These are phyloP conservation scores for Phytophthora pistaciae DNA, from an alignment of 352 stramenopile genomes.

Conservation along the genomic window DNA sequence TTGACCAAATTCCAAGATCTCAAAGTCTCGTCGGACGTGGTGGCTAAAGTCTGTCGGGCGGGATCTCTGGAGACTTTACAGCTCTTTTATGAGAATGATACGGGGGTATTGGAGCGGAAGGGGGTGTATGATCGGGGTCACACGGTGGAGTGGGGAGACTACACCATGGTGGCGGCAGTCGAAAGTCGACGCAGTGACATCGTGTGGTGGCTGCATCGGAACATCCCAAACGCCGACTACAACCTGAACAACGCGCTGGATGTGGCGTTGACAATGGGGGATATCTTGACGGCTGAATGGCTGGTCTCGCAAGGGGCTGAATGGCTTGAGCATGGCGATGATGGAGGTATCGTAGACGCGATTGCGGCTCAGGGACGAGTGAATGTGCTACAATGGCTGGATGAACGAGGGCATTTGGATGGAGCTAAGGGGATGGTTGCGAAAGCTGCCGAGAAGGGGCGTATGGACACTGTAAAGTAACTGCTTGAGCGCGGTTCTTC, in stretches of 20 bases:
- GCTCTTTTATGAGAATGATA: slow-evolving; percentile 21
- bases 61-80: slow-evolving; percentile 16
- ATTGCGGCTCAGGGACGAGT: slow-evolving; percentile 11
- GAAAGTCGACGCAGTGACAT: slow-evolving; percentile 14
- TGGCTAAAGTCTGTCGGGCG: slow-evolving; percentile 11
- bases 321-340: background rate
- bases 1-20: slow-evolving; percentile 4
- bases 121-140: no score
- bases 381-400: slow-evolving; percentile 16
- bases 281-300: slow-evolving; percentile 34
- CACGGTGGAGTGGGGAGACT: slow-evolving; percentile 11
- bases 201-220: slow-evolving; percentile 22
- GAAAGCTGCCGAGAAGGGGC: slow-evolving; percentile 14
- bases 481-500: background rate
- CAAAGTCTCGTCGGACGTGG: slow-evolving; percentile 9
- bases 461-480: slow-evolving; percentile 16
- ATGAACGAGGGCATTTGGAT: background rate
- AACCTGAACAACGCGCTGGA: background rate
- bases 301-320: slow-evolving; percentile 1
- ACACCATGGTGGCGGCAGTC: slow-evolving; percentile 9
- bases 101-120: no score
- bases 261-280: slow-evolving; percentile 3
- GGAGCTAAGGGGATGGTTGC: background rate
- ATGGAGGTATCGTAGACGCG: background rate
- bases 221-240: slow-evolving; percentile 6